Evolutionary conservation across 179 eudicot genomes (phyloP).

Genomic region (Spergularia azorica): DNA sequence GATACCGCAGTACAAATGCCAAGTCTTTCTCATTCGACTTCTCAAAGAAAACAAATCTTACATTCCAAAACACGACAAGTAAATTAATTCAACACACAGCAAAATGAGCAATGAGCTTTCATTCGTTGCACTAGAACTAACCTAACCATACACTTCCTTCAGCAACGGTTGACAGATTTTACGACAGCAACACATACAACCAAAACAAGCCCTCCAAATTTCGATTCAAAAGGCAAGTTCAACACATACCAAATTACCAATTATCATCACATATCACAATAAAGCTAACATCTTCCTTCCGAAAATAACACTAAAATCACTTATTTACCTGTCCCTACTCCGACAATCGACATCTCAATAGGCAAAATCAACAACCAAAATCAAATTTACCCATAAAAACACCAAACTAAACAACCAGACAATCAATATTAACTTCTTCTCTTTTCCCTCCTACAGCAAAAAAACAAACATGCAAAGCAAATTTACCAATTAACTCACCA

Average conservation of each 20-base stretch:
- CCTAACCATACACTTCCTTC: too few relatives aligned
- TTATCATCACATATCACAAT: neutral
- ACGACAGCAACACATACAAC: neutral
- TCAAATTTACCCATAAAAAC: neutral
- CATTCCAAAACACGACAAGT: too few relatives aligned
- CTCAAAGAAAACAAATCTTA: too few relatives aligned
- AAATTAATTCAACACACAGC: too few relatives aligned
- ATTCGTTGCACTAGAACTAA: too few relatives aligned
- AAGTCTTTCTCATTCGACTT: too few relatives aligned
- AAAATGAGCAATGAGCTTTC: too few relatives aligned
- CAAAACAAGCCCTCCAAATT: neutral
- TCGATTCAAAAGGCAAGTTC: neutral
- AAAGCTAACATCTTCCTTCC: neutral
- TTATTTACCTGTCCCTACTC: neutral
- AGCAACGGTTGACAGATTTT: too few relatives aligned
- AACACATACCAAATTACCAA: neutral
- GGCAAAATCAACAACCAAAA: neutral
- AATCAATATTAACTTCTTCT: neutral
- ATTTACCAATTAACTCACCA: neutral
- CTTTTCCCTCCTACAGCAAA: neutral
- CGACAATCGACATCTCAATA: neutral
- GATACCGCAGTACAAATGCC: too few relatives aligned
- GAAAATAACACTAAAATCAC: neutral
- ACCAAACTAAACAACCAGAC: neutral
- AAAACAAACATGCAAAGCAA: constrained; percentile 6